Percentiles rank a stretch among this genome's conserved stretches.
These are phyloP conservation scores for Vaccinium macrocarpon DNA, from an alignment of 148 eudicot genomes.

Conservation along the genomic window DNA sequence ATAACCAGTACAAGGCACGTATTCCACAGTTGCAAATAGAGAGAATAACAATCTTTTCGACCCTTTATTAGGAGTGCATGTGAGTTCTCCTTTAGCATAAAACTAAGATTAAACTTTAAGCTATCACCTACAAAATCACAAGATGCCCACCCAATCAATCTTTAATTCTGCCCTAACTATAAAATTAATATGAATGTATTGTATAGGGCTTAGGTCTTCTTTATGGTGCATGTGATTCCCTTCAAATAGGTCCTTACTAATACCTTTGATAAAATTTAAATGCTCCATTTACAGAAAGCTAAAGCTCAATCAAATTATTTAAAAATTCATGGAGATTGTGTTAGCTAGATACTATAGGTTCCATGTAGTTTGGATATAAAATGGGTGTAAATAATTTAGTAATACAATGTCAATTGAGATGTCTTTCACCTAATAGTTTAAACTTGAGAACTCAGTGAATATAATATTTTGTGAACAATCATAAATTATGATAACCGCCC, in stretches of 20 bases:
- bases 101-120: conserved; percentile 16
- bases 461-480: too few species aligned
- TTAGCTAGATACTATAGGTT: not conserved
- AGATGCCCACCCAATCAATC: conserved; percentile 41
- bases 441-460: too few species aligned
- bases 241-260: not conserved
- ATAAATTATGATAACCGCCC: too few species aligned
- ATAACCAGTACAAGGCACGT: conserved; percentile 24
- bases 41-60: conserved; percentile 28
- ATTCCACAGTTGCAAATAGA: conserved; percentile 11
- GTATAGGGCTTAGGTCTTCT: conserved; percentile 8
- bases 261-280: conserved; percentile 7
- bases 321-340: not conserved
- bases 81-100: conserved; percentile 37
- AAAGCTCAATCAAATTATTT: not conserved
- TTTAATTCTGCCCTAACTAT: conserved; percentile 15
- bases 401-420: too few species aligned
- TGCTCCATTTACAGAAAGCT: conserved; percentile 11
- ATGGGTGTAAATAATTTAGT: not conserved
- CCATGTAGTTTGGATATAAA: not conserved
- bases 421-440: too few species aligned
- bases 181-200: not conserved
- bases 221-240: conserved; percentile 15
- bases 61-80: conserved; percentile 24
- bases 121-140: conserved; percentile 22